Evolutionary conservation across 73 alveolate genomes (phyloP), one percentile per base, ranked within the genome.

Genomic region (Uronychia binucleata): DNA sequence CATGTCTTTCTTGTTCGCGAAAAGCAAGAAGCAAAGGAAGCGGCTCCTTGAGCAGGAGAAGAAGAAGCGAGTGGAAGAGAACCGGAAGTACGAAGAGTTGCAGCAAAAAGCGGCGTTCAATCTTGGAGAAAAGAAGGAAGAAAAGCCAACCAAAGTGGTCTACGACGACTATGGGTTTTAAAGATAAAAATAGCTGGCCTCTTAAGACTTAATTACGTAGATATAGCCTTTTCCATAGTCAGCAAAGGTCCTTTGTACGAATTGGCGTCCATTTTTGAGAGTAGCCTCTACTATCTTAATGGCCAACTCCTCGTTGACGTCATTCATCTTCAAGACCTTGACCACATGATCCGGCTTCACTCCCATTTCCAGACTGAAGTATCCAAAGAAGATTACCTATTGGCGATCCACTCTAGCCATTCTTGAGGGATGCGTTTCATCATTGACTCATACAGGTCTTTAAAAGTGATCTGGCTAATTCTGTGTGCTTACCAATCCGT

Each of bases 351-450:
- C 88, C 30, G 58, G 84, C 34, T 82, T 87, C 30, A 87, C 93
- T 60, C 93, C 93, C 83, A 58, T 87, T n/a, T 34, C 77, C 1
- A 87, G 31, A 33, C 78, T 67, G 1, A 57, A 57, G 26, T 57
- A 14, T 26, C 74, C 26, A 57, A 57, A 57, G 26, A 57, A 26
- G 74, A 11, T 57, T 57, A 57, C 74, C 86, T 86, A 19, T 80
- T 78, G 35, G 83, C 57, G 28, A 87, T 80, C 93, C 93, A 87
- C 27, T 81, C 79, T 11, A 87, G 89, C 93, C 93, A 87, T 46
- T 87, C 93, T 59, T 87, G 74, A 27, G 93, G 93, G 1, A 87
- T 86, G 32, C 89, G 29, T 80, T 79, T 87, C 85, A 87, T 80
- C 89, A 87, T 80, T n/a, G 75, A 57, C 46, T 87, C 93, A 80